Conservation (phyloP, 1,284 basidiomycete species). For the Malassezia globosa region DNA sequence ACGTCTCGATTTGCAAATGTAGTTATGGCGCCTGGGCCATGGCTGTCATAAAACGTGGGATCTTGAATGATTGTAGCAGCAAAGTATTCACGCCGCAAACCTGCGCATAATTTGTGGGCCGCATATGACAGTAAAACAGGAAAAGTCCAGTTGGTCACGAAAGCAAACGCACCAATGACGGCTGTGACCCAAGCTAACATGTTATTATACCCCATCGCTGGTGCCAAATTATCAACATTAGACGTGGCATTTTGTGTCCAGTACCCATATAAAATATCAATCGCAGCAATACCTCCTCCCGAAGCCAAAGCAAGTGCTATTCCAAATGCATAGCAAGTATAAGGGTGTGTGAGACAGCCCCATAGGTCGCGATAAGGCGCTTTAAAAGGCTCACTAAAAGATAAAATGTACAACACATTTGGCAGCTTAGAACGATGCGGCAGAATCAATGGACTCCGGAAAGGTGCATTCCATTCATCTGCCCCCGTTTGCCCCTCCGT, state of each 20-base stretch:
- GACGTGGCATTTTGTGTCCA: conserved; percentile 26
- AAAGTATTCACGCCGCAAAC: conserved; percentile 48
- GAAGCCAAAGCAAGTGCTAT: conserved; percentile 26
- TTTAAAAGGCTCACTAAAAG: conserved; percentile 11
- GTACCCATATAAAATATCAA: conserved; percentile 41
- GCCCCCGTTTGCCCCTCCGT: too few species aligned
- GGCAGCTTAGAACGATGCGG: conserved; percentile 4
- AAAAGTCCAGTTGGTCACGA: conserved; percentile 42
- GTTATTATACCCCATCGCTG: conserved; percentile 21
- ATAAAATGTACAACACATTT: conserved; percentile 9
- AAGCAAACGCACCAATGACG: conserved; percentile 39
- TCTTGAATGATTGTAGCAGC: conserved; percentile 49
- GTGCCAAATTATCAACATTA: background rate
- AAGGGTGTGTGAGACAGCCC: conserved; percentile 29
- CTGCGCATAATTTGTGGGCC: conserved; percentile 39
- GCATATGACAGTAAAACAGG: conserved; percentile 42
- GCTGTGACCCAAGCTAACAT: conserved; percentile 46
- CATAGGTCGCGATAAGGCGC: conserved; percentile 14
- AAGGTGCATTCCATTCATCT: conserved; percentile 4
- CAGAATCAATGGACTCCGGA: background rate
- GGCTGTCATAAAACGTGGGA: conserved; percentile 48
- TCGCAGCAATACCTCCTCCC: conserved; percentile 26
- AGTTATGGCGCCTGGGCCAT: conserved; percentile 49
- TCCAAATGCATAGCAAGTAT: conserved; percentile 30
- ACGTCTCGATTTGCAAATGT: conserved; percentile 48